Evolutionary conservation across 2,329 filamentous ascomycete species (phyloP).

Genomic region (Aspergillus sojae): DNA sequence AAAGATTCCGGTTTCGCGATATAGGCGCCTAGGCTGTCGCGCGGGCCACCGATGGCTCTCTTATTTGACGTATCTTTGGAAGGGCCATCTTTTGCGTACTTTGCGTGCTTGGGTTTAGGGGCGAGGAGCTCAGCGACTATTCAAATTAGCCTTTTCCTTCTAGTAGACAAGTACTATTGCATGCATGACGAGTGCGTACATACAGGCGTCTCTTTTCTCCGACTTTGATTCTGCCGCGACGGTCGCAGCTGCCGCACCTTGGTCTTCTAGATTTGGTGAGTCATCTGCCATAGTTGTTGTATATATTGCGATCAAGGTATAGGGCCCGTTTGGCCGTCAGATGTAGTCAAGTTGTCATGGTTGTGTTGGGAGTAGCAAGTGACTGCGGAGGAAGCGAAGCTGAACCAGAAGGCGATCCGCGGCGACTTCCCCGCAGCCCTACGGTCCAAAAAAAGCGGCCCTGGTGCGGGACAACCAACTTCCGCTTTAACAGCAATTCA

Average conservation of each 20-base stretch:
- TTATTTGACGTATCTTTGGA: slow-evolving; percentile 24
- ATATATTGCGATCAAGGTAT: neutral
- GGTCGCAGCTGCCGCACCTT: slow-evolving; percentile 10
- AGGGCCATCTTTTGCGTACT: slow-evolving; percentile 21
- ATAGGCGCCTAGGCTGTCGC: slow-evolving; percentile 69
- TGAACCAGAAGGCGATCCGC: slow-evolving; percentile 4
- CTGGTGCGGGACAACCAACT: slow-evolving; percentile 36
- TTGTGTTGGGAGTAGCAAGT: neutral
- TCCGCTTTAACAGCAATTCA: slow-evolving; percentile 13
- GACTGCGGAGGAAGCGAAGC: slow-evolving; percentile 13
- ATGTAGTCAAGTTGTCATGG: neutral
- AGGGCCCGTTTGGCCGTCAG: neutral
- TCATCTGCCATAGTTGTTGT: neutral
- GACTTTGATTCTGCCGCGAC: slow-evolving; percentile 15
- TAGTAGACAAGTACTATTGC: neutral
- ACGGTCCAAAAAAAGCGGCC: slow-evolving; percentile 20
- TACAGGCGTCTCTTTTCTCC: slow-evolving; percentile 44
- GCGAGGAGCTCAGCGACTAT: slow-evolving; percentile 60
- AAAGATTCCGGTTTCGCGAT: slow-evolving; percentile 64
- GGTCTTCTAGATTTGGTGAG: slow-evolving; percentile 10
- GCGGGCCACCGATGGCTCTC: slow-evolving; percentile 46
- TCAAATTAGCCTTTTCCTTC: slow-evolving; percentile 7
- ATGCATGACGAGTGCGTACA: slow-evolving; percentile 6
- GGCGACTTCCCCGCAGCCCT: slow-evolving; percentile 16
- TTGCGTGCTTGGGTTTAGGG: slow-evolving; percentile 48